These are phyloP conservation scores for Tulasnella sp. DNA, from an alignment of 768 basidiomycete genomes.

Conservation along the genomic window DNA sequence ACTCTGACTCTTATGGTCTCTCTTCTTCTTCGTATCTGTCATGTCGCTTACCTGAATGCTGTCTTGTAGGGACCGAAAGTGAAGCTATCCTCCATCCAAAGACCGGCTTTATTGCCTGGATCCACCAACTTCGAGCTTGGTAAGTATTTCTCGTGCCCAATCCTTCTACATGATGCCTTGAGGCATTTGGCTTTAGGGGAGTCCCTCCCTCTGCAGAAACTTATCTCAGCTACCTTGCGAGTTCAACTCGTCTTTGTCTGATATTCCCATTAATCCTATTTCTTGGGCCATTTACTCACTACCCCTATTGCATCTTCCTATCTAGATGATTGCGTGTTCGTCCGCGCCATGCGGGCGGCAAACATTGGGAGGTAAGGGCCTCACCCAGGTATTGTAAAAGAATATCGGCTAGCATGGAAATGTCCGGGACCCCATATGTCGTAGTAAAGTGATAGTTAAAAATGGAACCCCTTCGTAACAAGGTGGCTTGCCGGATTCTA, in stretches of 20 bases:
- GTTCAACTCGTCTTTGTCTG: conserved; percentile 14
- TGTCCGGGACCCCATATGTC: background rate
- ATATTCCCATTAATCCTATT: background rate
- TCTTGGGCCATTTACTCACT: background rate
- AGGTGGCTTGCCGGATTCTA: background rate
- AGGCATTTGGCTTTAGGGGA: conserved; percentile 30
- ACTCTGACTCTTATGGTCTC: conserved; percentile 12
- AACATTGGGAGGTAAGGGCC: too few species aligned
- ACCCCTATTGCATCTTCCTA: background rate
- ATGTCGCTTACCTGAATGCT: background rate
- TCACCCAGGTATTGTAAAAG: too few species aligned
- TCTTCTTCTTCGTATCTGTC: background rate
- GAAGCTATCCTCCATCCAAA: background rate
- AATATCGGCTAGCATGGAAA: background rate
- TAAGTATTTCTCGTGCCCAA: background rate
- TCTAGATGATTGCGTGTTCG: too few species aligned
- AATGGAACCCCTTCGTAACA: background rate
- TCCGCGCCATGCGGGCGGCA: too few species aligned
- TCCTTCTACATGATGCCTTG: conserved; percentile 25
- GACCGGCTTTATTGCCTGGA: background rate
- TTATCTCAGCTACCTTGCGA: conserved; percentile 29
- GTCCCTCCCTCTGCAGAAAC: conserved; percentile 22
- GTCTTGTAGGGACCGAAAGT: background rate
- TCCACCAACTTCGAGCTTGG: background rate
- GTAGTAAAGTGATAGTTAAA: background rate